A percentile compares a stretch with the other conserved stretches of the same genome.
Evolutionary conservation across 371 early-diverging fungal genomes (phyloP).

Genomic region (Phascolomyces articulosus): DNA sequence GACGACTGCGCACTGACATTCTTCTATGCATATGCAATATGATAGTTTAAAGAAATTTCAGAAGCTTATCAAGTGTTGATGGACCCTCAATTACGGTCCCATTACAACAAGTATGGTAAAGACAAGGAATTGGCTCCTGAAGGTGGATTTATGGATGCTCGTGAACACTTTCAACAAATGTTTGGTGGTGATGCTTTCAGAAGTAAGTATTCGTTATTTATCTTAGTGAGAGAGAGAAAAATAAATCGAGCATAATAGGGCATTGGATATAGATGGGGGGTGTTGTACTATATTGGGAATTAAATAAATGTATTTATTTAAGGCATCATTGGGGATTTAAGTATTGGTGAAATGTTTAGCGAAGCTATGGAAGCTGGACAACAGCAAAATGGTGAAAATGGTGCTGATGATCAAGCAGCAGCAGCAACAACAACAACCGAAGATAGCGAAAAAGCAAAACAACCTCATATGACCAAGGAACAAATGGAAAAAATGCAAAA

Average conservation of each 20-base stretch:
- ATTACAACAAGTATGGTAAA: constrained; percentile 89
- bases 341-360: constrained; percentile 47
- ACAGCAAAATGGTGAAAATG: constrained; percentile 9
- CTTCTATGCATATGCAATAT: neutral
- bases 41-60: constrained; percentile 89
- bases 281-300: no score
- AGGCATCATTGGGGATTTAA: constrained; percentile 54
- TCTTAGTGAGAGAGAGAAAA: neutral
- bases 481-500: constrained; percentile 61
- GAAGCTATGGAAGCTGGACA: constrained; percentile 30
- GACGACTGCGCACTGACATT: neutral
- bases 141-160: constrained; percentile 85
- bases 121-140: constrained; percentile 73
- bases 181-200: constrained; percentile 95
- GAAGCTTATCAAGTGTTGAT: constrained; percentile 95
- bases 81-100: constrained; percentile 86
- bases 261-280: no score
- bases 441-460: constrained; percentile 18
- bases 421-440: neutral
- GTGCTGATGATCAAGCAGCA: constrained; percentile 2
- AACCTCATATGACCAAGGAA: constrained; percentile 46
- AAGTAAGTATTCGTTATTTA: constrained; percentile 22
- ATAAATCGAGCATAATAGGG: neutral
- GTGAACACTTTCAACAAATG: constrained; percentile 90
- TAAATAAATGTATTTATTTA: neutral